Percentiles rank a stretch among this genome's conserved stretches.
phyloP scores from a whole-genome alignment of 257 asterid genomes.

The Nicotiana tabacum region DNA sequence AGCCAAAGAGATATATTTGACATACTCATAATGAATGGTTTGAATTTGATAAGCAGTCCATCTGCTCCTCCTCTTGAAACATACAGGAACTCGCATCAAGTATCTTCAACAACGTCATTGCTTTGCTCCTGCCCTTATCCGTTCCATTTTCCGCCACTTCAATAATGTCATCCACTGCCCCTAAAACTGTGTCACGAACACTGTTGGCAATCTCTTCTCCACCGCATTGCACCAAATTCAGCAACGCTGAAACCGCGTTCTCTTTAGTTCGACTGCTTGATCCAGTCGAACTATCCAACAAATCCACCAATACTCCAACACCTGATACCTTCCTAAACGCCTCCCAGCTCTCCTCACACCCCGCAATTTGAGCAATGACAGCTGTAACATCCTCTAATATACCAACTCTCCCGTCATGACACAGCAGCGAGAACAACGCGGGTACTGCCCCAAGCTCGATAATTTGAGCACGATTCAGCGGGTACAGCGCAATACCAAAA shows the following conservation, averaged over 20 bases:
- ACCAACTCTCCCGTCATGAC: conserved; percentile 65
- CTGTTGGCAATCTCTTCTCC: conserved; percentile 47
- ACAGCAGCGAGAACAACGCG: conserved; percentile 61
- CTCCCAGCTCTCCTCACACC: conserved; percentile 86
- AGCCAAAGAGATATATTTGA: conserved; percentile 9
- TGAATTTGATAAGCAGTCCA: conserved; percentile 22
- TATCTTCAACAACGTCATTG: conserved; percentile 43
- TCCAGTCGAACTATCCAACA: conserved; percentile 73
- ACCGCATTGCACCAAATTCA: conserved; percentile 73
- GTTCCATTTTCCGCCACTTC: conserved; percentile 68
- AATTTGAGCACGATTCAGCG: conserved; percentile 63
- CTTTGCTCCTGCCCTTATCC: conserved; percentile 73
- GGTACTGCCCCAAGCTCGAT: conserved; percentile 80
- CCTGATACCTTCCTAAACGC: conserved; percentile 64
- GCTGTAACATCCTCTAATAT: conserved; percentile 89
- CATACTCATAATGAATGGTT: conserved; percentile 28
- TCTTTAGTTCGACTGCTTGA: conserved; percentile 76
- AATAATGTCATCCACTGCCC: conserved; percentile 67
- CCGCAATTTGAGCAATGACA: conserved; percentile 88
- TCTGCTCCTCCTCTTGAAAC: conserved; percentile 12
- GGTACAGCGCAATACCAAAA: conserved; percentile 67
- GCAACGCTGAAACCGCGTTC: conserved; percentile 64
- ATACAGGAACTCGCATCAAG: conserved; percentile 30
- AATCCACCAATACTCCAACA: conserved; percentile 66
- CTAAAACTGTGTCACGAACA: conserved; percentile 47